Evolutionary conservation across 257 asterid genomes (phyloP), one percentile per base, ranked within the genome.

Genomic region (Agastache rugosa): DNA sequence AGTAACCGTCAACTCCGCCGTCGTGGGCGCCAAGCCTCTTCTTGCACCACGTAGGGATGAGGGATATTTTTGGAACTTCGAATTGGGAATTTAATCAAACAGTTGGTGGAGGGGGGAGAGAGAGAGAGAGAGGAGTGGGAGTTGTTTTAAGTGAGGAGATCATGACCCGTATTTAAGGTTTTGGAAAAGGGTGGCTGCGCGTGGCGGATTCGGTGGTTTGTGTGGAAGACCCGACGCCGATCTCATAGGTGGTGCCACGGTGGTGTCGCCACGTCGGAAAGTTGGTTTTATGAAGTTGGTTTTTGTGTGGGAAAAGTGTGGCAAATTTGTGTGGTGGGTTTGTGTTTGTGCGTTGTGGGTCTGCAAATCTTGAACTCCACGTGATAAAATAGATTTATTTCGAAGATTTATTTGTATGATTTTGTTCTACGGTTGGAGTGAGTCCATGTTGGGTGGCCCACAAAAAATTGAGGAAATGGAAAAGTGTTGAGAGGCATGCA

Each of bases 201-300:
- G 78, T 70, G 82, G 72, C 39, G 75, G 23, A 29, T 64, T 39
- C 59, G 60, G 67, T 69, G 53, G 39, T 31, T 63, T 20, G 37
- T 56, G 74, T 72, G 77, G 15, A 20, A 19, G 29, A 19, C 44
- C 53, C 29, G 34, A 41, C 37, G 63, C 55, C 39, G 31, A 34
- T n/a, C n/a, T n/a, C n/a, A n/a, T n/a, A n/a, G n/a, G n/a, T n/a
- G n/a, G n/a, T 16, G 19, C 35, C 48, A 63, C 37, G 69, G 77
- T 63, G 83, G 81, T 67, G 64, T 65, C 63, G 76, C 80, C 78
- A 70, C 78, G 71, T 74, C 53, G 73, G 78, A 78, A 23, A 34
- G 20, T 41, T 3, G 23, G 23, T 1, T 5, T 35, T 8, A 8
- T 8, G 37, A 11, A 56, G 34, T 58, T 67, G 41, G 14, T 4